Evolutionary conservation across 1,284 basidiomycete genomes (phyloP), one percentile per base, ranked within the genome.

Genomic region (Ceratobasidium sp.): DNA sequence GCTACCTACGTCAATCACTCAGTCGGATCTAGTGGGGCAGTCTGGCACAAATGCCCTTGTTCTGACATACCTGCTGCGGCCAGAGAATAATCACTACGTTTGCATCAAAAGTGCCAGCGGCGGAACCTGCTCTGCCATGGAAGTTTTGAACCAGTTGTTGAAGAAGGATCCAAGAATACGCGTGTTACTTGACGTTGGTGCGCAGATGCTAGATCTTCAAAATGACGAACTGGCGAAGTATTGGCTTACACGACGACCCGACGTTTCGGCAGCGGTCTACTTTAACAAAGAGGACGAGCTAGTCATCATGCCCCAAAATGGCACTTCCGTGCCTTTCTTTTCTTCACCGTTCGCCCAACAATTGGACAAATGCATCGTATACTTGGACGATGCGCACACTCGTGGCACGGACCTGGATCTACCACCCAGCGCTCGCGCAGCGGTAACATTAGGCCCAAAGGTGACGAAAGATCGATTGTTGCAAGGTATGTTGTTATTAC

Each of bases 361-460:
- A 73, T 80, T 89, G 0, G 83, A 85, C n/a, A 82, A 84, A 78
- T 88, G 87, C 42, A 77, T 89, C 3, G 79, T 89, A 1, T 90
- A 90, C 76, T 85, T 90, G 0, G 89, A 90, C 58, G 89, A 90
- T 79, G 87, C 86, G 0, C 89, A 90, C 77, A 90, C 89, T 0
- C 82, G 89, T 37, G 89, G 89, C 6, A 89, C 88, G 0, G 89
- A 90, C 79, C 81, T 89, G n/a, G 88, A 86, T 56, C 81, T 90
- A 42, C 88, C 89, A 0, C 61, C 26, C 1, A 76, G 83, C 26
- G 84, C 82, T 63, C 84, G 86, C 5, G 89, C 89, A n/a, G 86
- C 85, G 0, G 88, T 89, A 6, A 90, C 88, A 0, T 80, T 90
- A 1, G 89, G 89, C 0, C 86, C 86, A 0, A 88, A 86, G 60